A percentile compares a stretch with the other conserved stretches of the same genome.
These are phyloP conservation scores for Ceratocystiopsis minuta DNA, from an alignment of 2,329 filamentous ascomycete genomes.

Conservation along the genomic window DNA sequence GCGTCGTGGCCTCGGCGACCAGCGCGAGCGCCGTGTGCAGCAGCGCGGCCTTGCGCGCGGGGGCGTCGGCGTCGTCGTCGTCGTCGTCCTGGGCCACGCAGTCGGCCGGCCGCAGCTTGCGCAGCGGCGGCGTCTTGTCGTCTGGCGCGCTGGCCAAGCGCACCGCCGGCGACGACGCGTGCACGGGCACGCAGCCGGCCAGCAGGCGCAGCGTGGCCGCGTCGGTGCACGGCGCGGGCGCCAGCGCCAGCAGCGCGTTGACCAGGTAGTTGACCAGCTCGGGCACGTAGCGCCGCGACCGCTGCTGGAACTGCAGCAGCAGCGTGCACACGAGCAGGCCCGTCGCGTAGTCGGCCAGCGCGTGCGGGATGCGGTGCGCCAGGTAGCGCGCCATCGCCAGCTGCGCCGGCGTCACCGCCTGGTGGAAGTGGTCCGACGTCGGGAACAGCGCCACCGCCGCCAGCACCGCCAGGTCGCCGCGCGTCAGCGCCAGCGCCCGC, in stretches of 20 bases:
- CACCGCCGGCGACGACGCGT: conserved; percentile 16
- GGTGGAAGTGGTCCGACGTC: conserved; percentile 93
- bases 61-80: conserved; percentile 14
- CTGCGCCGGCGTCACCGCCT: conserved; percentile 79
- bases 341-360: conserved; percentile 46
- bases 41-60: conserved; percentile 37
- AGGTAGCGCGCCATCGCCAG: conserved; percentile 72
- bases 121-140: background rate
- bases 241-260: conserved; percentile 52
- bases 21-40: conserved; percentile 46
- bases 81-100: conserved; percentile 8
- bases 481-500: conserved; percentile 30
- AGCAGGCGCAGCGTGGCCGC: background rate
- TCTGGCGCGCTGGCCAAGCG: conserved; percentile 38
- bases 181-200: conserved; percentile 3
- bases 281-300: conserved; percentile 76
- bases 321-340: conserved; percentile 69
- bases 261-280: conserved; percentile 70
- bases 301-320: conserved; percentile 61
- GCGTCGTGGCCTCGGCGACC: conserved; percentile 47
- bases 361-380: conserved; percentile 53
- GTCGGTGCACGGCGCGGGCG: conserved; percentile 10
- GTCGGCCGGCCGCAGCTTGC: conserved; percentile 5
- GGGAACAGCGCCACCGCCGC: conserved; percentile 79
- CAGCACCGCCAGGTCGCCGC: conserved; percentile 64